Conservation (phyloP, 2,329 filamentous ascomycete species). For the Stemphylium beticola region DNA sequence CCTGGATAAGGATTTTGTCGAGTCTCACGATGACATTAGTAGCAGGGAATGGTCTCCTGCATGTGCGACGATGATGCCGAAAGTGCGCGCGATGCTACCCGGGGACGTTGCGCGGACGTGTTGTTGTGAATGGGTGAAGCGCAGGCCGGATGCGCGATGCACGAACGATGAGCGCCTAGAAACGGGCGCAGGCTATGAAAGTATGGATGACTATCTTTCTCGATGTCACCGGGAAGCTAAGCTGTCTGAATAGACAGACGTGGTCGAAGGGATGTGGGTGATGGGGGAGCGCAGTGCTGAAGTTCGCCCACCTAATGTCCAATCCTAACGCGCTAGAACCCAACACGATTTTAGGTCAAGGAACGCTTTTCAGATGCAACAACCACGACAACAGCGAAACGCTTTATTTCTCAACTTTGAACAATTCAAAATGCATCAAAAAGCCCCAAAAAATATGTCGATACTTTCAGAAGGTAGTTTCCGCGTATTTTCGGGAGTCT, state of each 20-base stretch:
- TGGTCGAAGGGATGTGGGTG: constrained; percentile 27
- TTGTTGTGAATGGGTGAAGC: constrained; percentile 27
- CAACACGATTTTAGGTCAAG: constrained; percentile 18
- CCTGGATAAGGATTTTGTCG: constrained; percentile 15
- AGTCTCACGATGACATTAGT: constrained; percentile 33
- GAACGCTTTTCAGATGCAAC: constrained; percentile 23
- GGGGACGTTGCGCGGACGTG: constrained; percentile 24
- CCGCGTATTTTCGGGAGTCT: constrained; percentile 41
- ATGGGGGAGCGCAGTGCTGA: constrained; percentile 25
- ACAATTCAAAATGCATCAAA: not conserved
- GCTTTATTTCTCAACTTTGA: constrained; percentile 15
- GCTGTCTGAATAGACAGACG: constrained; percentile 20
- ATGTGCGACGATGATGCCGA: constrained; percentile 26
- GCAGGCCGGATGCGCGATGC: constrained; percentile 25
- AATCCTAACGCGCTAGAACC: constrained; percentile 23
- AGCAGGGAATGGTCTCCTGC: constrained; percentile 24
- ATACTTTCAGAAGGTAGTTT: constrained; percentile 7
- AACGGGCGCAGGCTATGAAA: constrained; percentile 9
- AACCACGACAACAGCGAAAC: constrained; percentile 25
- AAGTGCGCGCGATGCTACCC: constrained; percentile 26
- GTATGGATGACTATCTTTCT: constrained; percentile 17
- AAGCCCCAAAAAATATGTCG: constrained; percentile 6
- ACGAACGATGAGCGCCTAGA: constrained; percentile 10
- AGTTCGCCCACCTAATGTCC: constrained; percentile 19
- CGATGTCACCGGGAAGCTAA: constrained; percentile 18